Evolutionary conservation across 1,139 yeast species (phyloP).

Genomic region (Sugiyamaella grinbergsii): DNA sequence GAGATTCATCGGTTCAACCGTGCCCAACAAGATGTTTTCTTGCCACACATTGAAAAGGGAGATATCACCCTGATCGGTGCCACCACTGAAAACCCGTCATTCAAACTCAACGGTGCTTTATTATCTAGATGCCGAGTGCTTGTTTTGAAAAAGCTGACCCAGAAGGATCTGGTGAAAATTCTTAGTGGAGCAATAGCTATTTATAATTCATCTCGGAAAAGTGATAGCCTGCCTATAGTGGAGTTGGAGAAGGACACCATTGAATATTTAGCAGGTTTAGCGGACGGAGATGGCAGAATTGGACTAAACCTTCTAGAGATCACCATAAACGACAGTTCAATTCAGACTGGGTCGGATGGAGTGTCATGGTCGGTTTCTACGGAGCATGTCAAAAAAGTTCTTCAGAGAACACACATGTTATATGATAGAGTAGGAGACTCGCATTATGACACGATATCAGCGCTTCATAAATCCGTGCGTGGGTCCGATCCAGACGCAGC

Average conservation of each 20-base stretch:
- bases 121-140: conserved; percentile 88
- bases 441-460: conserved; percentile 93
- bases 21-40: conserved; percentile 82
- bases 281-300: conserved; percentile 87
- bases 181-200: conserved; percentile 63
- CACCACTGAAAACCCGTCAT: conserved; percentile 78
- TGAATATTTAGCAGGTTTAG: conserved; percentile 69
- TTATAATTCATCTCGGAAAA: conserved; percentile 59
- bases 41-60: conserved; percentile 47
- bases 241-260: conserved; percentile 59
- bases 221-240: conserved; percentile 44
- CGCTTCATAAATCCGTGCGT: conserved; percentile 86
- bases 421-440: conserved; percentile 89
- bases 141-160: conserved; percentile 65
- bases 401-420: conserved; percentile 58
- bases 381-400: conserved; percentile 45
- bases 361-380: neutral
- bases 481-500: conserved; percentile 92
- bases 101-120: conserved; percentile 83
- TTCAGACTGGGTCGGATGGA: conserved; percentile 1
- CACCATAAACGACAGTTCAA: conserved; percentile 33
- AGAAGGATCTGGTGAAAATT: conserved; percentile 58
- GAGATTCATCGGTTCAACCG: conserved; percentile 92
- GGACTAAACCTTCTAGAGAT: conserved; percentile 77
- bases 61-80: conserved; percentile 70